Evolutionary conservation across 2,329 filamentous ascomycete species (phyloP).

Genomic region (Aspergillus quadrilineatus): DNA sequence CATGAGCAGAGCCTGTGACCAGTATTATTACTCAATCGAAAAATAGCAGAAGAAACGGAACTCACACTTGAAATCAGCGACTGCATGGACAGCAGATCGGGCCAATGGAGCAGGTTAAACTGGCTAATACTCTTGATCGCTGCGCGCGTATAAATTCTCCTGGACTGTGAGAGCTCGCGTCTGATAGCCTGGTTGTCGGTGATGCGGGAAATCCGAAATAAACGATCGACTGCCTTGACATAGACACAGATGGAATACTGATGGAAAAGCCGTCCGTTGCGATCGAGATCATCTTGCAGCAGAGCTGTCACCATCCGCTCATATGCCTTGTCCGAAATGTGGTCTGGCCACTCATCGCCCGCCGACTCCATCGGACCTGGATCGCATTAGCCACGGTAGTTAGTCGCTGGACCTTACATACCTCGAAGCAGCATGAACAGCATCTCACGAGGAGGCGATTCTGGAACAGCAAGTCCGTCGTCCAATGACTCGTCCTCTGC

Average conservation of each 20-base stretch:
- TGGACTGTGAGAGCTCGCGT: conserved; percentile 21
- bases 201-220: conserved; percentile 18
- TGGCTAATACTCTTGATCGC: conserved; percentile 18
- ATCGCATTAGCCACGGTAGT: not conserved
- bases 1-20: conserved; percentile 25
- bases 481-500: not conserved
- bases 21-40: not conserved
- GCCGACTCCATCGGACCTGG: not conserved
- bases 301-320: conserved; percentile 23
- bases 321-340: conserved; percentile 24
- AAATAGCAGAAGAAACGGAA: not conserved
- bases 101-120: conserved; percentile 21
- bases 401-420: not conserved
- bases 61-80: conserved; percentile 27
- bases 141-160: conserved; percentile 20
- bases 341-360: conserved; percentile 27
- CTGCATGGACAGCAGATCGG: conserved; percentile 23
- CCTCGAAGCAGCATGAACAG: conserved; percentile 27
- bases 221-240: conserved; percentile 23
- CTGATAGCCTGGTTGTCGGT: conserved; percentile 17
- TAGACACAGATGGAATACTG: conserved; percentile 29
- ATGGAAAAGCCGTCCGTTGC: conserved; percentile 19
- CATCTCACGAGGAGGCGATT: conserved; percentile 22
- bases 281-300: conserved; percentile 8
- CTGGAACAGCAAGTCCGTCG: conserved; percentile 5